Evolutionary conservation across 306 rosid species (phyloP).

Genomic region (Boehmeria nivea): DNA sequence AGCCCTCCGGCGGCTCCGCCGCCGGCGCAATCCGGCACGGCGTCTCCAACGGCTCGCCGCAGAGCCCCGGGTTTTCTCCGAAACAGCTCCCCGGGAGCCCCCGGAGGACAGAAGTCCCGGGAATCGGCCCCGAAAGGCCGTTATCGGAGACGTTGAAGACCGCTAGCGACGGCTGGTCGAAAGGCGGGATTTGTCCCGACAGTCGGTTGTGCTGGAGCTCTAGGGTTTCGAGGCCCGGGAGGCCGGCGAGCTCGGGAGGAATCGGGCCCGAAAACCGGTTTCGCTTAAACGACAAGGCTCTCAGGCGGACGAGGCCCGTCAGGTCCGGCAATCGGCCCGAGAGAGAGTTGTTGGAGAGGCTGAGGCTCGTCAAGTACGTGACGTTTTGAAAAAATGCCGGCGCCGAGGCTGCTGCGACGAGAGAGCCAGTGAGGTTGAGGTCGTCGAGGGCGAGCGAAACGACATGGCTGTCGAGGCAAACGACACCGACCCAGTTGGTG

Average conservation of each 20-base stretch:
- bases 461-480: slow-evolving; percentile 56
- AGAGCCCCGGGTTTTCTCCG: slow-evolving; percentile 45
- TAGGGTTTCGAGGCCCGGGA: slow-evolving; percentile 29
- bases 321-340: slow-evolving; percentile 49
- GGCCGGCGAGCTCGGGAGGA: slow-evolving; percentile 36
- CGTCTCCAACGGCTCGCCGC: slow-evolving; percentile 50
- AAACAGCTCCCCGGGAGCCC: slow-evolving; percentile 42
- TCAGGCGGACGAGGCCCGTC: slow-evolving; percentile 34
- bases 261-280: slow-evolving; percentile 47
- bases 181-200: slow-evolving; percentile 46
- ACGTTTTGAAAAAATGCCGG: slow-evolving; percentile 38
- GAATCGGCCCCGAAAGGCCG: slow-evolving; percentile 50
- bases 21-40: slow-evolving; percentile 31
- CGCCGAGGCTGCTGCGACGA: slow-evolving; percentile 26
- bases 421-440: slow-evolving; percentile 41
- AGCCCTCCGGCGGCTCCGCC: no score
- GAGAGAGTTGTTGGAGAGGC: slow-evolving; percentile 50
- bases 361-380: slow-evolving; percentile 40
- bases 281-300: slow-evolving; percentile 31
- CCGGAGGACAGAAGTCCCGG: slow-evolving; percentile 40
- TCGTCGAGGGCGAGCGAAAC: slow-evolving; percentile 44
- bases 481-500: slow-evolving; percentile 58
- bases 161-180: slow-evolving; percentile 46
- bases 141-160: slow-evolving; percentile 56
- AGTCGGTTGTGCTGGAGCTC: slow-evolving; percentile 46